Percentiles rank a stretch among this genome's conserved stretches.
Evolutionary conservation across 805 yeast species (phyloP).

Genomic region (Wickerhamomyces ciferrii): DNA sequence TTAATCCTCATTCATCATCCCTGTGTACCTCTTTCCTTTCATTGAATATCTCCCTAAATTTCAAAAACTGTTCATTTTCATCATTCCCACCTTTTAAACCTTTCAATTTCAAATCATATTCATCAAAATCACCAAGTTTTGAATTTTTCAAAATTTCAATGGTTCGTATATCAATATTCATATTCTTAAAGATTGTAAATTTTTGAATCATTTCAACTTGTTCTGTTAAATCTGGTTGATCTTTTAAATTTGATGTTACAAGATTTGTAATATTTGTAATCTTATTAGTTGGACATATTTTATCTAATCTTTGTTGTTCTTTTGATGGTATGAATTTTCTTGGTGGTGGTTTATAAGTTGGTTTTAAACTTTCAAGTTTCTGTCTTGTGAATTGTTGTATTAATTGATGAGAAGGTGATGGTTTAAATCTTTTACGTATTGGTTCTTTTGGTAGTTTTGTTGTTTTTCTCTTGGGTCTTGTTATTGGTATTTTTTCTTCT

Average conservation of each 20-base stretch:
- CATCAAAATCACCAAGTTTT: background rate
- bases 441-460: background rate
- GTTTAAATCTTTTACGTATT: constrained; percentile 1
- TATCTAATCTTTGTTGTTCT: background rate
- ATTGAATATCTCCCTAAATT: constrained; percentile 1
- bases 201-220: constrained; percentile 9
- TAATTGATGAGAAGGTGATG: background rate
- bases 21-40: background rate
- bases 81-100: background rate
- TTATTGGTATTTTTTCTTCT: background rate
- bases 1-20: too few species aligned
- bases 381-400: background rate
- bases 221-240: background rate
- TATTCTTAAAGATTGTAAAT: constrained; percentile 12
- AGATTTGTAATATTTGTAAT: background rate
- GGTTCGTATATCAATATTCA: constrained; percentile 8
- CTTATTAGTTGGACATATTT: background rate
- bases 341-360: background rate
- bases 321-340: background rate
- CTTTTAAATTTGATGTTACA: background rate
- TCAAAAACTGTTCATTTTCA: background rate
- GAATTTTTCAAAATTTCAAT: constrained; percentile 3
- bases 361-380: background rate
- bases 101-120: background rate
- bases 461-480: background rate